phyloP scores from a whole-genome alignment of 1,139 yeast genomes.

The Candida neerlandica region DNA sequence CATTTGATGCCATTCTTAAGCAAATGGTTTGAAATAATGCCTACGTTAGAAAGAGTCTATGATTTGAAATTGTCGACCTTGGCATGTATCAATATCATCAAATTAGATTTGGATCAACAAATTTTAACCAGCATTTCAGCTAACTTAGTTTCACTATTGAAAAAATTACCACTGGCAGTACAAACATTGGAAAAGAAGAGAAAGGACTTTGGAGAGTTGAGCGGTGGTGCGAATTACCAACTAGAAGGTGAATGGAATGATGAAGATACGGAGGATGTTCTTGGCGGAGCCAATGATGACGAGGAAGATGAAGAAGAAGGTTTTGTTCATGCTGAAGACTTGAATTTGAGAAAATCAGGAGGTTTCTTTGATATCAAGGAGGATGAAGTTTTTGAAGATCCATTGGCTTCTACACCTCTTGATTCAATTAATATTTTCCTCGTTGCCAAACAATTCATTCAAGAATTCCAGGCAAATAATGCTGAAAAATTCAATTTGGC shows the following conservation, averaged over 20 bases:
- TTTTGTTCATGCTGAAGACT: slow-evolving; percentile 21
- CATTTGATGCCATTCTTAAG: slow-evolving; percentile 57
- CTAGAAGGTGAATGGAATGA: slow-evolving; percentile 25
- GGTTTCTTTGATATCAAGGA: slow-evolving; percentile 48
- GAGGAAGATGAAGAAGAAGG: slow-evolving; percentile 41
- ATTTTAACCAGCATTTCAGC: slow-evolving; percentile 14
- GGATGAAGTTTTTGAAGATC: slow-evolving; percentile 75
- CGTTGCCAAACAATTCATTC: slow-evolving; percentile 14
- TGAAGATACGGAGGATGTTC: slow-evolving; percentile 16
- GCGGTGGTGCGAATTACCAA: slow-evolving; percentile 14
- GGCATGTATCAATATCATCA: slow-evolving; percentile 59
- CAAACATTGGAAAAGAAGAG: slow-evolving; percentile 64
- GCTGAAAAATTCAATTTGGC: slow-evolving; percentile 16
- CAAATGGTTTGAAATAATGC: slow-evolving; percentile 66
- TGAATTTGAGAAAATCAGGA: slow-evolving; percentile 37
- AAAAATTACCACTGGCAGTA: slow-evolving; percentile 70
- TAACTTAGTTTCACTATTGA: slow-evolving; percentile 30
- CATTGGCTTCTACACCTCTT: slow-evolving; percentile 74
- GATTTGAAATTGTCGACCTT: slow-evolving; percentile 77
- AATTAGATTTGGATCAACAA: slow-evolving; percentile 26
- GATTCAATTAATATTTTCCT: slow-evolving; percentile 64
- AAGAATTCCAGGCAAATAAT: slow-evolving; percentile 17
- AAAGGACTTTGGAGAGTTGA: slow-evolving; percentile 48
- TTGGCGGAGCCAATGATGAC: slow-evolving; percentile 25
- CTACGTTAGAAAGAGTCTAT: slow-evolving; percentile 68